Evolutionary conservation across 345 rosid genomes (phyloP).

Genomic region (Eucalyptus marginata): DNA sequence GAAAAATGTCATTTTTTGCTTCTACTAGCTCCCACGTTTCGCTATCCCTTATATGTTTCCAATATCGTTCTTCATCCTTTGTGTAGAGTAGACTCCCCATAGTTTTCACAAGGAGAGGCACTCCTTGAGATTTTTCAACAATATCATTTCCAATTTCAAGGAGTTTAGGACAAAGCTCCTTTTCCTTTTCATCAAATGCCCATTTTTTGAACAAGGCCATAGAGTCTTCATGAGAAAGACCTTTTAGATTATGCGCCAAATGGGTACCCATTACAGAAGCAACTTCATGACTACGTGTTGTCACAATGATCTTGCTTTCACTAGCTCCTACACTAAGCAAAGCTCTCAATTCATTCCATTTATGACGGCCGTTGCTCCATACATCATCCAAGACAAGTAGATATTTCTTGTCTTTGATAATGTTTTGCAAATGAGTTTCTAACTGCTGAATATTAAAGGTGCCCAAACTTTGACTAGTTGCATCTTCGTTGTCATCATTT

Average conservation of each 20-base stretch:
- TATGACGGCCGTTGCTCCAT: rapidly evolving
- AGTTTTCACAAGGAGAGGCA: background rate
- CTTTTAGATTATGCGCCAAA: rapidly evolving
- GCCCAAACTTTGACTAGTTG: background rate
- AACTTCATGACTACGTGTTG: rapidly evolving
- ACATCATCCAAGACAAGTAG: background rate
- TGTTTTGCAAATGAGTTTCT: background rate
- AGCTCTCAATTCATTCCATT: background rate
- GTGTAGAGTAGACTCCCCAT: background rate
- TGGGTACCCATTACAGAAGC: rapidly evolving
- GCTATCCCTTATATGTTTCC: background rate
- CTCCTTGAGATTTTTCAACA: background rate
- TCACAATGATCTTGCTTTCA: background rate
- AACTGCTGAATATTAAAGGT: background rate
- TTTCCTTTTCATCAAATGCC: background rate
- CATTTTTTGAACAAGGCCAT: background rate
- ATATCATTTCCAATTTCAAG: background rate
- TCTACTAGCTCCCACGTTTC: background rate
- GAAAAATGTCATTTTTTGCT: rapidly evolving
- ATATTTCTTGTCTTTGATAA: background rate
- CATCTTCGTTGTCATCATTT: background rate
- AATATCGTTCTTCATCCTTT: background rate
- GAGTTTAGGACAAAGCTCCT: background rate
- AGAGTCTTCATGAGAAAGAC: background rate
- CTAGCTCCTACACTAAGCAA: background rate